Base-by-base conservation (phyloP, 2,329 filamentous ascomycete species). In the Talaromyces verruculosus region DNA sequence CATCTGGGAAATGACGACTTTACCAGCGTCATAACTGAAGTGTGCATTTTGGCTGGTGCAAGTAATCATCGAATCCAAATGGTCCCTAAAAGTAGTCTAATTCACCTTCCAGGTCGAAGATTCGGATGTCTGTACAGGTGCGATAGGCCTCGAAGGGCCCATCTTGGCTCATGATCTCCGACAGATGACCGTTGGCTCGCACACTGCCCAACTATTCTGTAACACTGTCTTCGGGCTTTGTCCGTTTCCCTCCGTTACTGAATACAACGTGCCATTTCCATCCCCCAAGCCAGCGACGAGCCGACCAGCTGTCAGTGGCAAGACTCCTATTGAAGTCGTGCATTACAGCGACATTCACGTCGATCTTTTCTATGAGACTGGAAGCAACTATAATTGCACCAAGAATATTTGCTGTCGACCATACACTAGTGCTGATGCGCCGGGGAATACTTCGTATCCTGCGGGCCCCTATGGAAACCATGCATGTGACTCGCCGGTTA, bases 331-430 rank as follows among this genome's bases (percentile, higher is more conserved):
- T 68, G 82, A 84, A 69, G 78, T 88, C 4, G 84, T 87, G 28
- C 86, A 88, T 70, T 84, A 85, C 72, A 86, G 84, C 13, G 86
- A 88, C 68, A 85, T 87, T 49, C 86, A 88, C 66, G 76, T 88
- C 63, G 86, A 88, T 68, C 82, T 81, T 5, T 77, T 81, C 11
- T 88, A 88, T 71, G 79, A 80, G 28, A 74, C 80, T 1, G 86
- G 86, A 0, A 79, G 84, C 6, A 86, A 80, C 70, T 80, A 82
- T 25, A 79, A 86, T 67, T 88, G 86, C 74, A 80, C 80, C 33
- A 86, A 87, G 72, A 84, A 84, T 1, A 85, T 88, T 64, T 88
- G 86, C 74, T 88, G 86, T 74, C 81, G 85, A 71, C 74, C 80
- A 1, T 87, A 85, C 68, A 81, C 79, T 0, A 71, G 79, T 1